Base-by-base conservation (phyloP, 2,329 filamentous ascomycete species). In the Shiraia sp. region DNA sequence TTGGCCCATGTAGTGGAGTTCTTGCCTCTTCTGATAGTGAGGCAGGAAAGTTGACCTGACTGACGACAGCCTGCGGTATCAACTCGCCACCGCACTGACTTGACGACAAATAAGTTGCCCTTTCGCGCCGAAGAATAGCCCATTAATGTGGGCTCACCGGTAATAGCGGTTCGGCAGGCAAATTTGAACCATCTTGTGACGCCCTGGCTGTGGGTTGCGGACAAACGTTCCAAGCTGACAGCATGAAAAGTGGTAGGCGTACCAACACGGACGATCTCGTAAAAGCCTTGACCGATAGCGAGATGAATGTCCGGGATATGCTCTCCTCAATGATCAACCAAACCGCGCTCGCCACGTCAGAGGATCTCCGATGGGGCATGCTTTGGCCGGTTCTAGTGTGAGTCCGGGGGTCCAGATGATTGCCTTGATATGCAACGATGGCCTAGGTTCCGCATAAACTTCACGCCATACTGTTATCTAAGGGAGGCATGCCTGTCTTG, bases 291-390 rank as follows among this genome's bases (percentile, higher is more conserved):
- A 65, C 64, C 62, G 61, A 69, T 65, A 65, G 63, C 59, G 45
- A 68, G 56, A 65, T 62, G 65, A 61, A 66, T 58, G 58, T 56
- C 63, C 65, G 61, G 59, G 61, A 61, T 59, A 62, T 62, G 55
- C 59, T 45, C 57, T 63, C 59, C 59, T 61, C 59, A 61, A 47
- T 49, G 51, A 64, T 71, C 65, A 69, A 71, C 71, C 69, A 73
- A 63, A 70, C 68, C 70, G 61, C 60, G 66, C 49, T 66, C 69
- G 73, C 74, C 74, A 77, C 74, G 74, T 77, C 73, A 75, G 73
- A 73, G 69, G 73, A 71, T 75, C 72, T 73, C 71, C 73, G 72
- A 74, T 67, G 66, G 70, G 65, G 67, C 63, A 69, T 65, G 66
- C 66, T 72, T 66, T 70, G 71, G 71, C 68, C 68, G 63, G 66